Evolutionary conservation across 1,139 yeast genomes (phyloP).

Genomic region (Oligophagozyma castellii): DNA sequence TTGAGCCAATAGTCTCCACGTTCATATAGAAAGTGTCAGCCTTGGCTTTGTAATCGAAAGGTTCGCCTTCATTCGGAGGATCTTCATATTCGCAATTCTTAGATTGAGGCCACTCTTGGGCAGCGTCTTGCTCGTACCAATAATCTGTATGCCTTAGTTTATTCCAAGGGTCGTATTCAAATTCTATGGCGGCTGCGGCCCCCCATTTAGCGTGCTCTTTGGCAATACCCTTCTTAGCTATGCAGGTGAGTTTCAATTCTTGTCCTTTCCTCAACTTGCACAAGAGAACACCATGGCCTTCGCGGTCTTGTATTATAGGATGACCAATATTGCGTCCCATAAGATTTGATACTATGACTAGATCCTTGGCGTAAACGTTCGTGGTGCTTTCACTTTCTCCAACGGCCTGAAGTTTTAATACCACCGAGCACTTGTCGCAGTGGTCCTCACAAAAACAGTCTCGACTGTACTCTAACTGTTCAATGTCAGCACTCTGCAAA

Average conservation of each 20-base stretch:
- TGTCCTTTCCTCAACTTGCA: conserved; percentile 90
- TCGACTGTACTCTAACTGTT: conserved; percentile 64
- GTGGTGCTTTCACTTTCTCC: conserved; percentile 82
- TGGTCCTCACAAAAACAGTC: conserved; percentile 98
- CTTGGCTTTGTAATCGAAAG: conserved; percentile 72
- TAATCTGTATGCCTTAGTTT: conserved; percentile 88
- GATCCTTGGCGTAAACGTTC: conserved; percentile 81
- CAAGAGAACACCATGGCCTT: conserved; percentile 69
- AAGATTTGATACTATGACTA: conserved; percentile 38
- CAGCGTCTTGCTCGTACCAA: conserved; percentile 89
- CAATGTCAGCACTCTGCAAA: conserved; percentile 71
- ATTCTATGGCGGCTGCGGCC: conserved; percentile 93
- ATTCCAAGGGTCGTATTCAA: conserved; percentile 99
- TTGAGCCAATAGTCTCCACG: conserved; percentile 84
- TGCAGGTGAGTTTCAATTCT: conserved; percentile 76
- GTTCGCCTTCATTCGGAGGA: conserved; percentile 79
- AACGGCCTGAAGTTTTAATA: conserved; percentile 68
- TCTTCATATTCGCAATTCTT: conserved; percentile 93
- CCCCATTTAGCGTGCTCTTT: conserved; percentile 99
- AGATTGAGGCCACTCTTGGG: conserved; percentile 84
- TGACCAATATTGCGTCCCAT: conserved; percentile 45
- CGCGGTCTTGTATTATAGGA: conserved; percentile 72
- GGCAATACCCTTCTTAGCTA: conserved; percentile 95
- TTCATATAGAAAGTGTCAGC: conserved; percentile 75
- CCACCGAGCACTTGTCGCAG: conserved; percentile 89